Evolutionary conservation across 192 early-diverging fungal genomes (phyloP).

Genomic region (Ramicandelaber brevisporus): DNA sequence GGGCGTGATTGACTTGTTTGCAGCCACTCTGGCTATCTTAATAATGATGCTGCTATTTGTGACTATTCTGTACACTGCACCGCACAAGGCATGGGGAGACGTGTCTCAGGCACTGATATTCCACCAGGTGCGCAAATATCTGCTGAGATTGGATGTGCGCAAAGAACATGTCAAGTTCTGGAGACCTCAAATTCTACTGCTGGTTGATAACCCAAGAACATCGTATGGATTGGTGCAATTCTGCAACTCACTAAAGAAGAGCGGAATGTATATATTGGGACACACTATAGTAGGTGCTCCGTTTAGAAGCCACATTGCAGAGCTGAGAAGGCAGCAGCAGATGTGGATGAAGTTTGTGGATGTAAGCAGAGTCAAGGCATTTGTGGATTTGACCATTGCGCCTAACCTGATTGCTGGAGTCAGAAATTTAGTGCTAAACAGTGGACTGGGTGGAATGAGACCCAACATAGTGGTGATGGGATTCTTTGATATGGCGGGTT

Average conservation of each 20-base stretch:
- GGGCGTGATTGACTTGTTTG: conserved; percentile 22
- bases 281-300: conserved; percentile 29
- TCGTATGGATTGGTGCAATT: conserved; percentile 30
- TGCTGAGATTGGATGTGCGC: conserved; percentile 28
- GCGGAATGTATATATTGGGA: conserved; percentile 35
- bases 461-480: conserved; percentile 41
- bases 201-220: conserved; percentile 29
- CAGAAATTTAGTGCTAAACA: conserved; percentile 25
- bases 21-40: conserved; percentile 18
- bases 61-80: conserved; percentile 32
- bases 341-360: conserved; percentile 35
- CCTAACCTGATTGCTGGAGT: conserved; percentile 19
- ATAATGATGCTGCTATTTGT: conserved; percentile 26
- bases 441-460: conserved; percentile 38
- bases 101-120: conserved; percentile 42
- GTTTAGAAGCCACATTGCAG: conserved; percentile 20
- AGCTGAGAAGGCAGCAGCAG: conserved; percentile 19
- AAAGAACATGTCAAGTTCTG: conserved; percentile 48
- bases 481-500: conserved; percentile 16
- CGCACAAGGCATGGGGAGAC: conserved; percentile 43
- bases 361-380: conserved; percentile 28
- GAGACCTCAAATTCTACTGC: conserved; percentile 38
- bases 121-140: conserved; percentile 43
- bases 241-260: conserved; percentile 42
- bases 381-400: conserved; percentile 27